Conservation (phyloP, 441 rosid species). For the Rhodomyrtus psidioides region DNA sequence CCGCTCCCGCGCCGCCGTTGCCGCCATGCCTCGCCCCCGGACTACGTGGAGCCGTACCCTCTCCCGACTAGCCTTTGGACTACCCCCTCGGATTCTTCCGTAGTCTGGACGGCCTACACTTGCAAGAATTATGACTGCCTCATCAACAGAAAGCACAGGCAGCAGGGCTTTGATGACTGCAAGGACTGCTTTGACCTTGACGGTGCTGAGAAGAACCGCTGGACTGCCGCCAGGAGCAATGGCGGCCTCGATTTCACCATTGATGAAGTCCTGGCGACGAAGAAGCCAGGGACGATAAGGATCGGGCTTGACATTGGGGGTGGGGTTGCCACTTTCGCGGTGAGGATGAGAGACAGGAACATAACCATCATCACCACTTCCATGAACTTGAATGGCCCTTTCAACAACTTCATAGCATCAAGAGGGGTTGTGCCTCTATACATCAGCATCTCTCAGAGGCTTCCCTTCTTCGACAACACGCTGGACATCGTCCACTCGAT, state of each 20-base stretch:
- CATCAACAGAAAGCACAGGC: slow-evolving; percentile 22
- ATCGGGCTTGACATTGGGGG: slow-evolving; percentile 63
- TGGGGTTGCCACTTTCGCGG: slow-evolving; percentile 49
- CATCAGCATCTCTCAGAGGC: slow-evolving; percentile 48
- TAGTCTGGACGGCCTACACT: slow-evolving; percentile 46
- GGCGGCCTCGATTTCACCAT: slow-evolving; percentile 27
- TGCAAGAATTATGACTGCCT: slow-evolving; percentile 46
- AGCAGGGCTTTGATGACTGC: slow-evolving; percentile 50
- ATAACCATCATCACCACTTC: slow-evolving; percentile 47
- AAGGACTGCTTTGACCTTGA: slow-evolving; percentile 54
- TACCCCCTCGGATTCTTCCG: slow-evolving; percentile 32
- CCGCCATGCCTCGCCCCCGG: slow-evolving; percentile 18
- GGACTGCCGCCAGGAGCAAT: slow-evolving; percentile 9
- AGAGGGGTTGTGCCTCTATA: slow-evolving; percentile 46
- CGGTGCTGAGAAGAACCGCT: slow-evolving; percentile 34
- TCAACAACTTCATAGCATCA: slow-evolving; percentile 48
- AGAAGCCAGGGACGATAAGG: slow-evolving; percentile 32
- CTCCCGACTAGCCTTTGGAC: slow-evolving; percentile 40
- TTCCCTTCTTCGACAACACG: slow-evolving; percentile 53
- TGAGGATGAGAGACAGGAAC: slow-evolving; percentile 47
- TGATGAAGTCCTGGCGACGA: slow-evolving; percentile 38
- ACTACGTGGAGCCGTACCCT: slow-evolving; percentile 34
- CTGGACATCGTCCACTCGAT: slow-evolving; percentile 55
- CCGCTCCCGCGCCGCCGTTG: slow-evolving; percentile 52
- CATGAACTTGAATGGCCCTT: slow-evolving; percentile 56